A percentile compares a stretch with the other conserved stretches of the same genome.
These are phyloP conservation scores for Cytospora piceicola DNA, from an alignment of 2,329 filamentous ascomycete species.

Conservation along the genomic window DNA sequence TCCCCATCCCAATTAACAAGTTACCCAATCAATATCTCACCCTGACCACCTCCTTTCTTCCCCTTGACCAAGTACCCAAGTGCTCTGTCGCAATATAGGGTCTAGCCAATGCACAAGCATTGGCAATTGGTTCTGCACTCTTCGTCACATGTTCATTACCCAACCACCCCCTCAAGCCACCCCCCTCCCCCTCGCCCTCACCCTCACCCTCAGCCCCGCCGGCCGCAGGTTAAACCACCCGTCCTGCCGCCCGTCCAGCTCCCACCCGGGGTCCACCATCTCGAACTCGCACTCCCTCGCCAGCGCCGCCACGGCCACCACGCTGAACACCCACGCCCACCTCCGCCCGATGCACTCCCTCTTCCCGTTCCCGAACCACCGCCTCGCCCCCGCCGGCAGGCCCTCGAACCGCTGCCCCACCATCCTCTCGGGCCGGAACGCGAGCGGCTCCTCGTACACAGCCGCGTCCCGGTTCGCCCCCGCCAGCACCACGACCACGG, in stretches of 20 bases:
- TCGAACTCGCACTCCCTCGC: conserved; percentile 52
- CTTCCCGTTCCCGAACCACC: conserved; percentile 58
- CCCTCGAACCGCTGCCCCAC: conserved; percentile 48
- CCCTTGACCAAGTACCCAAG: too few relatives aligned
- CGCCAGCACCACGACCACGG: conserved; percentile 54
- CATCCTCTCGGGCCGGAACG: conserved; percentile 55
- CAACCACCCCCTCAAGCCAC: not conserved
- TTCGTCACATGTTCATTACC: not conserved
- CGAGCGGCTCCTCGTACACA: conserved; percentile 52
- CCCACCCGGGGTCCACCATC: conserved; percentile 45
- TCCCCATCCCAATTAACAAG: too few relatives aligned
- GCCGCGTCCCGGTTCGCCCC: conserved; percentile 54
- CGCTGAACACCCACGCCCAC: conserved; percentile 52
- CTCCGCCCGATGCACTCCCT: conserved; percentile 56
- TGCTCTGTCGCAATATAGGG: too few relatives aligned
- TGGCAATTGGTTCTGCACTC: too few relatives aligned
- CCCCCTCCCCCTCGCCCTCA: conserved; percentile 42
- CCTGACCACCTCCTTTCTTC: too few relatives aligned
- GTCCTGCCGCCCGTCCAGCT: conserved; percentile 46
- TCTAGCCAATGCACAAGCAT: too few relatives aligned
- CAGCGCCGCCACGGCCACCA: conserved; percentile 48
- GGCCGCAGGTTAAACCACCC: conserved; percentile 59
- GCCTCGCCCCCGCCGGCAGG: conserved; percentile 51
- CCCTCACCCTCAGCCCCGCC: conserved; percentile 48
- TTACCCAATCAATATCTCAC: too few relatives aligned